Percentiles rank a stretch among this genome's conserved stretches.
These are phyloP conservation scores for Fragaria iinumae DNA, from an alignment of 306 rosid species.

Conservation along the genomic window DNA sequence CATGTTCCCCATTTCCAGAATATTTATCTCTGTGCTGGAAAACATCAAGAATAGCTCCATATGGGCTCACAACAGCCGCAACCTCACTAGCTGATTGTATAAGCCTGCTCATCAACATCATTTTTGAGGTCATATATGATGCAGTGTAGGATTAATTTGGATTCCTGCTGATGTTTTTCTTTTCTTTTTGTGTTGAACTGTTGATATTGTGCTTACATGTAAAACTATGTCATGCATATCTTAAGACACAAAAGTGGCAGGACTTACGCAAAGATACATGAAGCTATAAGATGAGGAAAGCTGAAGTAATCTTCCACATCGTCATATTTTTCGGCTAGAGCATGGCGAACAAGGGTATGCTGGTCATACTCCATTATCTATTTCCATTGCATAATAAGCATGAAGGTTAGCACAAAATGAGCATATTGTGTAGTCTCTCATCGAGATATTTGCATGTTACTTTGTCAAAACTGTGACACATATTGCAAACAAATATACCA, in stretches of 20 bases:
- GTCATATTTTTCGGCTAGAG: constrained; percentile 30
- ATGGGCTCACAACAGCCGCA: constrained; percentile 27
- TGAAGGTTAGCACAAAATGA: background rate
- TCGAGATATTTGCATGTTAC: background rate
- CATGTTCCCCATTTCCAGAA: constrained; percentile 9
- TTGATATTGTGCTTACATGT: background rate
- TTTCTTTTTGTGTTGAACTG: background rate
- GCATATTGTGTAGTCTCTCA: background rate
- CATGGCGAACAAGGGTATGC: constrained; percentile 29
- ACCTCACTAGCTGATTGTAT: constrained; percentile 29
- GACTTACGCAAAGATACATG: constrained; percentile 27
- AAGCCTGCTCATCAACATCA: constrained; percentile 15
- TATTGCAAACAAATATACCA: background rate
- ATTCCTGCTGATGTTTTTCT: background rate
- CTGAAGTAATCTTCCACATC: constrained; percentile 27
- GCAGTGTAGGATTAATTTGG: background rate
- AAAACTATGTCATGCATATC: background rate
- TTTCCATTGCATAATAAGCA: constrained; percentile 10
- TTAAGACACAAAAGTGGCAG: background rate
- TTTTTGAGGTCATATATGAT: too few relatives aligned
- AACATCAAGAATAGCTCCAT: constrained; percentile 19
- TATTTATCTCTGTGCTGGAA: constrained; percentile 12
- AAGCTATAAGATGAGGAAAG: constrained; percentile 24
- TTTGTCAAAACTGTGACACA: background rate
- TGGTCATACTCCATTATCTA: constrained; percentile 26